phyloP scores from a whole-genome alignment of 345 rosid species.

The Cardamine chenopodiifolia region DNA sequence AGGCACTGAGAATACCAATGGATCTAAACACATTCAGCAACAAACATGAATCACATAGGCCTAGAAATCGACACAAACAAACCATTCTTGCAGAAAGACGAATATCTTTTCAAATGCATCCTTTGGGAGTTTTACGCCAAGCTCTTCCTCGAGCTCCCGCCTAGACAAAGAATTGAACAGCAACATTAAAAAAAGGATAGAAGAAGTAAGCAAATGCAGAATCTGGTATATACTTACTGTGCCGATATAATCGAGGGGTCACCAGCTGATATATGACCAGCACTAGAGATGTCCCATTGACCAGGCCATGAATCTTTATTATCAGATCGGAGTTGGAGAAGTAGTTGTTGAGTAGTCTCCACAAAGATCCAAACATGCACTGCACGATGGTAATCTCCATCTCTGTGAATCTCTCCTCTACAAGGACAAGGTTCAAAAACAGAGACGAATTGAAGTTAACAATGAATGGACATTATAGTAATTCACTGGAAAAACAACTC shows the following conservation, averaged over 20 bases:
- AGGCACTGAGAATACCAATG: slow-evolving; percentile 3
- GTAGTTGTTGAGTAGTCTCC: slow-evolving; percentile 76
- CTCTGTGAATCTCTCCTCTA: slow-evolving; percentile 76
- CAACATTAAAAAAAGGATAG: background rate
- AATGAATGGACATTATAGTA: background rate
- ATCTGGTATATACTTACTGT: slow-evolving; percentile 47
- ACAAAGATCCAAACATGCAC: slow-evolving; percentile 87
- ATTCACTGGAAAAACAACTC: background rate
- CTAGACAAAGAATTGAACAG: slow-evolving; percentile 44
- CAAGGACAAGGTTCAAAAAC: slow-evolving; percentile 7
- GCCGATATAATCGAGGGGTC: slow-evolving; percentile 78
- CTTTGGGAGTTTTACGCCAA: slow-evolving; percentile 75
- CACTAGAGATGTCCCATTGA: slow-evolving; percentile 90
- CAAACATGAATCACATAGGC: background rate
- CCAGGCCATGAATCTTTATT: slow-evolving; percentile 92
- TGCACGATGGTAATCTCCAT: slow-evolving; percentile 91
- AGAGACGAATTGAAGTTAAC: slow-evolving; percentile 10
- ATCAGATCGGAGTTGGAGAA: slow-evolving; percentile 79
- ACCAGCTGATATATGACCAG: slow-evolving; percentile 94
- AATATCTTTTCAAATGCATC: slow-evolving; percentile 89
- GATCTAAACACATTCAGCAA: background rate
- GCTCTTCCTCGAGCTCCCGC: slow-evolving; percentile 94
- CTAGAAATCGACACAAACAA: slow-evolving; percentile 29
- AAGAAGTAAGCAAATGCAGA: slow-evolving; percentile 2
- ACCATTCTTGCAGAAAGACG: slow-evolving; percentile 79